These are phyloP conservation scores for carrot (Daucus carota) DNA, from an alignment of 129 eudicot species.

Conservation along the genomic window DNA sequence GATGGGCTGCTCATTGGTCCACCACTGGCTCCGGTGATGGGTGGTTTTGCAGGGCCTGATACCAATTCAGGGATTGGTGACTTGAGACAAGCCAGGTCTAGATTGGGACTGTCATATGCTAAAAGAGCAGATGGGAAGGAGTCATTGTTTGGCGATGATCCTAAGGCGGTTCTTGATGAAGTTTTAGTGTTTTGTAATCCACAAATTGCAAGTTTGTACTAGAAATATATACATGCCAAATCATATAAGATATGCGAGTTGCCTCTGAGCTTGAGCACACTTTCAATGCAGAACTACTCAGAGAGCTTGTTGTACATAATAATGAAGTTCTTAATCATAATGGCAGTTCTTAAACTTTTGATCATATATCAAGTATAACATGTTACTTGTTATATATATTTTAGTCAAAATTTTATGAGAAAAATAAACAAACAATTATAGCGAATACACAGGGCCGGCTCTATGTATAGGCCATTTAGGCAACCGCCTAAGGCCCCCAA, in stretches of 20 bases:
- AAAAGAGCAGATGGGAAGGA: conserved; percentile 85
- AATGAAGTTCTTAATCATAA: neutral
- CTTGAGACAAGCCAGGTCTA: conserved; percentile 76
- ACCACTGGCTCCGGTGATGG: conserved; percentile 91
- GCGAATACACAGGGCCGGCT: no score
- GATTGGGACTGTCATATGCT: conserved; percentile 89
- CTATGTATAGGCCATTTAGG: no score
- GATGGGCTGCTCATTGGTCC: conserved; percentile 94
- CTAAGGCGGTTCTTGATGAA: conserved; percentile 58
- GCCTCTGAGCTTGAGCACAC: neutral
- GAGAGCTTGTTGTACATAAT: neutral
- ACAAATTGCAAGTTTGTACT: conserved; percentile 77
- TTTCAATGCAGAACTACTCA: neutral
- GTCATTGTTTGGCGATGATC: conserved; percentile 79
- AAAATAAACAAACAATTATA: no score
- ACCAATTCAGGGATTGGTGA: conserved; percentile 78
- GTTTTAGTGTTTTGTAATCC: conserved; percentile 85
- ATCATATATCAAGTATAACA: neutral
- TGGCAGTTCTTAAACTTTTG: no score
- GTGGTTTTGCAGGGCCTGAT: conserved; percentile 90
- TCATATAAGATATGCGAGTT: neutral
- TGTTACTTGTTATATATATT: no score
- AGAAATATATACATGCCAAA: conserved; percentile 4
- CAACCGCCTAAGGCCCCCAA: no score
- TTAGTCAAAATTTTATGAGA: no score